A percentile compares a stretch with the other conserved stretches of the same genome.
Evolutionary conservation across 2,329 filamentous ascomycete genomes (phyloP).

Genomic region (Penicillium sp.): DNA sequence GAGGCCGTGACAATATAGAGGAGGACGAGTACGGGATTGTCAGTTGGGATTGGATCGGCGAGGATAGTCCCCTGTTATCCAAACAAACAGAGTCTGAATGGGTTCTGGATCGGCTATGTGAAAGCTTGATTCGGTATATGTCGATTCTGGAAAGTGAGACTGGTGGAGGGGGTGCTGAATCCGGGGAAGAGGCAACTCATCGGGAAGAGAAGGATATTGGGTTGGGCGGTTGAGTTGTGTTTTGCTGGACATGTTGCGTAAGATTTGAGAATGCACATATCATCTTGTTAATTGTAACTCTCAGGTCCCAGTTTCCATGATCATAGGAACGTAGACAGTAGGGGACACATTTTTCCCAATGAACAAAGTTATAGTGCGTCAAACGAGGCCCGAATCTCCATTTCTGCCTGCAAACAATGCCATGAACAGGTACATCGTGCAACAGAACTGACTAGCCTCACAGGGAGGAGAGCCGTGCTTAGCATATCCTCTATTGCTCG

Average conservation of each 20-base stretch:
- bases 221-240: slow-evolving; percentile 17
- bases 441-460: not conserved
- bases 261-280: too few species aligned
- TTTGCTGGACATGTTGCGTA: too few species aligned
- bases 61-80: slow-evolving; percentile 64
- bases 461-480: too few species aligned
- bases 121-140: slow-evolving; percentile 55
- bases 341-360: too few species aligned
- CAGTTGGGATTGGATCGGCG: slow-evolving; percentile 70
- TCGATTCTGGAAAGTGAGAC: slow-evolving; percentile 20
- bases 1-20: slow-evolving; percentile 40
- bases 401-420: not conserved
- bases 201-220: slow-evolving; percentile 27
- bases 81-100: slow-evolving; percentile 62
- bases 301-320: too few species aligned
- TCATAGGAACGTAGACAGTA: too few species aligned
- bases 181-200: slow-evolving; percentile 20
- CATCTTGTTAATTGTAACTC: too few species aligned
- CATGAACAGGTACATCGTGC: not conserved
- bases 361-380: too few species aligned
- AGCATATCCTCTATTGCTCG: too few species aligned
- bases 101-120: slow-evolving; percentile 62
- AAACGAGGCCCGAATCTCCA: not conserved
- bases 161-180: slow-evolving; percentile 1
- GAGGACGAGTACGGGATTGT: slow-evolving; percentile 58